Percentiles rank a stretch among this genome's conserved stretches.
Evolutionary conservation across 2,329 filamentous ascomycete species (phyloP).

Genomic region (Fusarium longipes): DNA sequence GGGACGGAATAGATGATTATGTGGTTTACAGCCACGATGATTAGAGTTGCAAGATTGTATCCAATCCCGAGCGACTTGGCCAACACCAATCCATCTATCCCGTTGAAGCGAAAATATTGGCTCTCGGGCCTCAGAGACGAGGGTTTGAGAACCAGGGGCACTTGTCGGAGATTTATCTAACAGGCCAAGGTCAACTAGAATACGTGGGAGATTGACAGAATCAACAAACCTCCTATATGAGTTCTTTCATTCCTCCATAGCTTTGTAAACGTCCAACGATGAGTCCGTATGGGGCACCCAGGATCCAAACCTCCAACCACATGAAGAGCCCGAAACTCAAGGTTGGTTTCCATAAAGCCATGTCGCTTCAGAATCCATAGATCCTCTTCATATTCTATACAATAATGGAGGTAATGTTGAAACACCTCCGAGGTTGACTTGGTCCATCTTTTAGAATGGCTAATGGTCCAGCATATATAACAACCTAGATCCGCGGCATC

Average conservation of each 20-base stretch:
- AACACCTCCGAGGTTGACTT: not conserved
- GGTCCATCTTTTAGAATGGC: not conserved
- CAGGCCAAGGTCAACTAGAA: not conserved
- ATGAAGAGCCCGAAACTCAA: not conserved
- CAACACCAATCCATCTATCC: not conserved
- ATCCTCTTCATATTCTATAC: too few species aligned
- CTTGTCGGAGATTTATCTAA: not conserved
- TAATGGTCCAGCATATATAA: not conserved
- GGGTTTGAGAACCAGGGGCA: not conserved
- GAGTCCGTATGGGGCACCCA: too few species aligned
- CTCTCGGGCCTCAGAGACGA: not conserved
- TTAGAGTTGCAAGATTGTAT: not conserved
- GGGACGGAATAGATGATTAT: not conserved
- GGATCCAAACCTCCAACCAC: not conserved
- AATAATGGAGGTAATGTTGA: not conserved
- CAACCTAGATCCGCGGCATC: not conserved
- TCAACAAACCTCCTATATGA: not conserved
- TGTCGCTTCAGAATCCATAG: too few species aligned
- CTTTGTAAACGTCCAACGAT: too few species aligned
- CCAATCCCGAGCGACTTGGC: not conserved
- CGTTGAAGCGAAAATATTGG: not conserved
- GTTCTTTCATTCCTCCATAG: not conserved
- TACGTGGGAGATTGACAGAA: not conserved
- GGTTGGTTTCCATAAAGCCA: too few species aligned
- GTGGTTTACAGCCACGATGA: not conserved